A percentile compares a stretch with the other conserved stretches of the same genome.
phyloP scores from a whole-genome alignment of 2,329 filamentous ascomycete species.

The Laburnicola sp. region DNA sequence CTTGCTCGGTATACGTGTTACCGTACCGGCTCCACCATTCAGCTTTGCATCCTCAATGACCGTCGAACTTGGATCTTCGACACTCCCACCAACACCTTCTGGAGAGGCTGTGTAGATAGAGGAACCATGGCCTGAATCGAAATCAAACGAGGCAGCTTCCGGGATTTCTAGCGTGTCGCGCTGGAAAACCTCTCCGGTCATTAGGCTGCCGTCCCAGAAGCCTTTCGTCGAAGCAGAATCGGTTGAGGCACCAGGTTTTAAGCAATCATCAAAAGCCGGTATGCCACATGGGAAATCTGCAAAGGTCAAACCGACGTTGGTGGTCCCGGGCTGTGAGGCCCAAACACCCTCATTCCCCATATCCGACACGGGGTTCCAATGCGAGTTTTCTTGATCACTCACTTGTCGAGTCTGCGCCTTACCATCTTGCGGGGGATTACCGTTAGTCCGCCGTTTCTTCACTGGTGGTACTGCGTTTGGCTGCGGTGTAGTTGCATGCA shows the following conservation, averaged over 20 bases:
- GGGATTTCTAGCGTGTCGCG: constrained; percentile 17
- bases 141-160: constrained; percentile 14
- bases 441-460: constrained; percentile 38
- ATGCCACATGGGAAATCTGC: constrained; percentile 33
- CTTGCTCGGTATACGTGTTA: constrained; percentile 23
- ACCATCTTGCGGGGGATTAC: constrained; percentile 11
- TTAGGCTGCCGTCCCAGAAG: not conserved
- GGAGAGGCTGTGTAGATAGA: constrained; percentile 29
- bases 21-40: constrained; percentile 6
- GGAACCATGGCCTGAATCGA: constrained; percentile 31
- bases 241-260: not conserved
- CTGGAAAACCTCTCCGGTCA: constrained; percentile 2
- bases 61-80: constrained; percentile 15
- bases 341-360: constrained; percentile 6
- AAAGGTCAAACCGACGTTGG: constrained; percentile 32
- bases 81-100: constrained; percentile 22
- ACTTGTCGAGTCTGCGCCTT: constrained; percentile 5
- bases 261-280: constrained; percentile 15
- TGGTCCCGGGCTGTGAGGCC: constrained; percentile 10
- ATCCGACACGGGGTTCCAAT: constrained; percentile 10
- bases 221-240: not conserved
- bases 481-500: constrained; percentile 29
- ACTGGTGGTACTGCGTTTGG: constrained; percentile 23
- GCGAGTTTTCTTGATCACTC: constrained; percentile 4
- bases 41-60: constrained; percentile 9